Evolutionary conservation across 1,284 basidiomycete species (phyloP), one percentile per base, ranked within the genome.

Genomic region (Cerioporus squamosus): DNA sequence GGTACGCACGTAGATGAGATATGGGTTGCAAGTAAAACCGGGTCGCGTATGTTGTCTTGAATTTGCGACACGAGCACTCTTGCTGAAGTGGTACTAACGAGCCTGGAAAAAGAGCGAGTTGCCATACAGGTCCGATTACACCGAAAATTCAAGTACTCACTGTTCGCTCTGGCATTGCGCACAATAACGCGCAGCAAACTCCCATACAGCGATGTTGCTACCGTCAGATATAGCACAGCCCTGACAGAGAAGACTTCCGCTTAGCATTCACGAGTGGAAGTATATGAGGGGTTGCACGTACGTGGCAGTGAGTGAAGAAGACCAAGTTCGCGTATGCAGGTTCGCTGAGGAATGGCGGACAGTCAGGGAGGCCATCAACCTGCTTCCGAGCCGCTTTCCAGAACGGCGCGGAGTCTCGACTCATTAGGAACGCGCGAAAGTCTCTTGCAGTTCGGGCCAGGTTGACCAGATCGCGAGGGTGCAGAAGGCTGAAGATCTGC

Each of bases 291-390:
- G 26, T 29, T 36, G 14, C 33, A 36, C 61, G 31, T 38, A 63
- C 62, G 44, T 63, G 58, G 20, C 64, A 66, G 39, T 62, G 26
- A 3, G 49, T 17, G 39, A 53, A 63, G 46, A 75, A 75, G 6
- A 62, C 55, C 15, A 75, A 61, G 43, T 68, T 61, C 53, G 65
- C 62, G 44, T 63, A 67, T 10, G 55, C 59, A 1, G 65, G 59
- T 49, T 69, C 68, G 49, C 52, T 62, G 24, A 69, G 36, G 36
- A 60, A 38, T 1, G 45, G 22, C 4, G 68, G 68, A 40, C 65
- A 64, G 1, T 63, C 63, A 1, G 68, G 68, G 1, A 68, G 49
- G 31, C 49, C 57, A 10, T 57, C 38, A 15, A 58, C 44, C 18
- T 56, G 56, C n/a, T 12, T n/a, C 23, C 67, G 51, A 3, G 62